Percentiles rank a stretch among this genome's conserved stretches.
Conservation (phyloP, 345 rosid species). For the Murraya koenigii region DNA sequence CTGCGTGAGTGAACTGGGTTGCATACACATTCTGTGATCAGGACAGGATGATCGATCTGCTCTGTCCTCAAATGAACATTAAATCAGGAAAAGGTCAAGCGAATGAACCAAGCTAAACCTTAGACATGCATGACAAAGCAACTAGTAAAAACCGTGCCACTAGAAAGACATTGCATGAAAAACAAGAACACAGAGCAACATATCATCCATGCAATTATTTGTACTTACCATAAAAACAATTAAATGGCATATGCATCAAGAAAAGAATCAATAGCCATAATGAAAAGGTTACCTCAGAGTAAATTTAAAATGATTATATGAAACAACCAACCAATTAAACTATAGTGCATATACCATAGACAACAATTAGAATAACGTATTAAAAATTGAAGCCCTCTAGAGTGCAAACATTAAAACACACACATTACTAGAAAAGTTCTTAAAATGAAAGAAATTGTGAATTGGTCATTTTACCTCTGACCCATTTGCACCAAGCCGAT, state of each 20-base stretch:
- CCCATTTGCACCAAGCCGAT: slow-evolving; percentile 86
- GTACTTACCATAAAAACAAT: neutral
- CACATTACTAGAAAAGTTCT: too few relatives aligned
- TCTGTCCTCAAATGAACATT: slow-evolving; percentile 48
- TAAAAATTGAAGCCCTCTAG: neutral
- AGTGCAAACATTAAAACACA: neutral
- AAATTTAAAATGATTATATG: neutral
- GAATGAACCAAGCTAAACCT: slow-evolving; percentile 7
- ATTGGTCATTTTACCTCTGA: slow-evolving; percentile 45
- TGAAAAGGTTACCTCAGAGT: too few relatives aligned
- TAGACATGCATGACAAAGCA: neutral
- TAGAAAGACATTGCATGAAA: neutral
- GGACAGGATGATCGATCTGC: slow-evolving; percentile 94
- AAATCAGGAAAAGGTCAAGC: slow-evolving; percentile 30
- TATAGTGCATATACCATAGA: too few relatives aligned
- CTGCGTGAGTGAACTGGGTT: slow-evolving; percentile 91
- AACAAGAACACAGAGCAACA: neutral
- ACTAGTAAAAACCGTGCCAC: neutral
- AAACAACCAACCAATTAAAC: neutral
- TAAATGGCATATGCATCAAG: neutral
- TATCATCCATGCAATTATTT: neutral
- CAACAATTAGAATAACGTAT: neutral
- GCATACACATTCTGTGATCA: slow-evolving; percentile 90
- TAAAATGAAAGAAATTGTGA: neutral
- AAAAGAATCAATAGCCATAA: neutral